Evolutionary conservation across 441 rosid species (phyloP).

Genomic region (Erysimum cheiri): DNA sequence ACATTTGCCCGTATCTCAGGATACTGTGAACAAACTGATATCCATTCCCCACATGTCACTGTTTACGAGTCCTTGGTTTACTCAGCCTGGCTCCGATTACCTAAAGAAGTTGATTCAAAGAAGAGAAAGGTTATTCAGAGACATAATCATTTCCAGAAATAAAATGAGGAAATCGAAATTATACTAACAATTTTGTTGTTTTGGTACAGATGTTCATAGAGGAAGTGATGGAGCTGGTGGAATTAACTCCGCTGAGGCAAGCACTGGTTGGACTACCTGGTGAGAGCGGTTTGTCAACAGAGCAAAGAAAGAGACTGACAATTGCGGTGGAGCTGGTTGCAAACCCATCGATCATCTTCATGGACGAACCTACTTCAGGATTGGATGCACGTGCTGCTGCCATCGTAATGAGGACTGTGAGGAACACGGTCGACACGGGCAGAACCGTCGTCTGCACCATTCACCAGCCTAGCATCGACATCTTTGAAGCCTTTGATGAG

Average conservation of each 20-base stretch:
- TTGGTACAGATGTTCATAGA: conserved; percentile 63
- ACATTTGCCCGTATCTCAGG: conserved; percentile 78
- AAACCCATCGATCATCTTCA: conserved; percentile 80
- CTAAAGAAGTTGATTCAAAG: conserved; percentile 53
- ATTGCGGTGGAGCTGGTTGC: conserved; percentile 85
- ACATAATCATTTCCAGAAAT: not conserved
- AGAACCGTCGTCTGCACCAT: conserved; percentile 90
- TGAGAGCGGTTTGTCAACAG: conserved; percentile 74
- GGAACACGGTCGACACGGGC: conserved; percentile 85
- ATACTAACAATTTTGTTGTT: conserved; percentile 29
- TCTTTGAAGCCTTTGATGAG: conserved; percentile 86
- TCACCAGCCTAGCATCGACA: conserved; percentile 89
- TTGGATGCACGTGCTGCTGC: conserved; percentile 88
- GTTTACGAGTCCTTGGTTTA: conserved; percentile 68
- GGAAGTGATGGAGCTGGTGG: conserved; percentile 82
- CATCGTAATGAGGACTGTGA: conserved; percentile 81
- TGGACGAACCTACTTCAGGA: conserved; percentile 92
- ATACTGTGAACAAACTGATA: conserved; percentile 80
- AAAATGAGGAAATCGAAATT: not conserved
- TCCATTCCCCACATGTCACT: conserved; percentile 77
- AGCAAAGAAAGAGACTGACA: conserved; percentile 81
- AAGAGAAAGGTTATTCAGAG: conserved; percentile 55
- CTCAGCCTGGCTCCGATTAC: conserved; percentile 76
- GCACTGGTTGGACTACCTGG: conserved; percentile 82
- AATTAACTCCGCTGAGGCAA: conserved; percentile 55